phyloP scores from a whole-genome alignment of 75 land plant genomes.

The Picea sitchensis region DNA sequence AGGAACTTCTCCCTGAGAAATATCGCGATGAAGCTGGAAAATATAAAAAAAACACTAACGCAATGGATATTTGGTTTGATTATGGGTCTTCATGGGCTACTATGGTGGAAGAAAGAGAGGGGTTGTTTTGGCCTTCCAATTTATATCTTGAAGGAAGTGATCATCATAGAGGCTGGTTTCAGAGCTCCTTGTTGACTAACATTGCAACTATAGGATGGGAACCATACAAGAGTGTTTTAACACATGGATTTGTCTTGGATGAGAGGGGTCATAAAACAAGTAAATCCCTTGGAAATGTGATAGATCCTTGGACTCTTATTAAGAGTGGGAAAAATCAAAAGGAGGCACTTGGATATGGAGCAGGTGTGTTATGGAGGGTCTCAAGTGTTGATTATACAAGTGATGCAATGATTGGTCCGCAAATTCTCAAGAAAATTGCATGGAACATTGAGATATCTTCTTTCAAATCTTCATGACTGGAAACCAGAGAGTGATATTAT shows the following conservation, averaged over 20 bases:
- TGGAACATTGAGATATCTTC: no score
- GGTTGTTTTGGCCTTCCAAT: conserved; percentile 84
- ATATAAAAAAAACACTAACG: conserved; percentile 82
- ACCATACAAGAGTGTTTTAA: conserved; percentile 82
- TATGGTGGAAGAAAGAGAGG: conserved; percentile 66
- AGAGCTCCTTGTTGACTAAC: conserved; percentile 91
- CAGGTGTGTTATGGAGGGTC: no score
- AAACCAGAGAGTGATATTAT: no score
- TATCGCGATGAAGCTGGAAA: conserved; percentile 64
- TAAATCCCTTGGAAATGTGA: no score
- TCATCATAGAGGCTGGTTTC: conserved; percentile 99
- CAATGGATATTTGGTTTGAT: conserved; percentile 99
- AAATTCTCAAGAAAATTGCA: no score
- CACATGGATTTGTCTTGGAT: conserved; percentile 97
- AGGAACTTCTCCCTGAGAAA: conserved; percentile 10
- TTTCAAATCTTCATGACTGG: no score
- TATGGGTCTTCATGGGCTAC: conserved; percentile 99
- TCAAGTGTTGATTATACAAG: no score
- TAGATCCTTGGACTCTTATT: no score
- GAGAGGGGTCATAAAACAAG: conserved; percentile 73
- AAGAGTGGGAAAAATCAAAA: no score
- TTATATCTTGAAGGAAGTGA: conserved; percentile 97
- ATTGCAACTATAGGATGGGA: conserved; percentile 87
- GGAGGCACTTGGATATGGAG: no score
- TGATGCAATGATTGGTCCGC: no score